Base-by-base conservation (phyloP, 2,329 filamentous ascomycete genomes). In the Stachybotrys elegans region DNA sequence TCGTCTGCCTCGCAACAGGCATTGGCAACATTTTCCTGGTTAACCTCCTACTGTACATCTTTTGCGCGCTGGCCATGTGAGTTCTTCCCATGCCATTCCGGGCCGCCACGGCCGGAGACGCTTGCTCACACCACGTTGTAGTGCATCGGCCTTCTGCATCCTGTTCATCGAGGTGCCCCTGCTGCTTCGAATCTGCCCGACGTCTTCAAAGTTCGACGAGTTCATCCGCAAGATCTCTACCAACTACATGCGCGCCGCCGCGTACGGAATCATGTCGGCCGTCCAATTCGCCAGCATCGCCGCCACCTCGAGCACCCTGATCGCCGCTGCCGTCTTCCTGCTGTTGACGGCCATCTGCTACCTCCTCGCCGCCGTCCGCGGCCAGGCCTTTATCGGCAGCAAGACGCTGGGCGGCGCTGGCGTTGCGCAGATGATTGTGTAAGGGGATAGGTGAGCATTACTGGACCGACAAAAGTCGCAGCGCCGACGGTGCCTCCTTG, bases 361-460 rank as follows among this genome's bases (percentile, higher is more conserved):
- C 66, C 70, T 79, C 21, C 69, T 89, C 41, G 89, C 89, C 13
- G 89, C 78, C 32, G 49, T 92, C 65, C 92, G 88, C 75, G 85
- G 86, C 48, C 88, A 94, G 70, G 85, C 81, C 27, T 94, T 94
- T 67, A 82, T 90, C 53, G 87, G 87, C 48, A 96, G 91, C 77
- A 97, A 97, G 81, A 97, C 92, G 14, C 76, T 98, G 43, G 93
- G 93, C 53, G 93, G 93, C 43, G 85, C 88, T 54, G 92, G 92
- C 42, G 86, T 96, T 55, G 93, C 90, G 50, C 91, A 96, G 74
- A 96, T 97, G 92, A 96, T 97, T 69, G 90, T 97, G 60, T 95
- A 75, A 72, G 55, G 45, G 23, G 14, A 27, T n/a, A n/a, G n/a
- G n/a, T n/a, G n/a, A n/a, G n/a, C n/a, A n/a, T n/a, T n/a, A n/a